Conservation (phyloP, 129 eudicot genomes). For the Sambucus nigra region DNA sequence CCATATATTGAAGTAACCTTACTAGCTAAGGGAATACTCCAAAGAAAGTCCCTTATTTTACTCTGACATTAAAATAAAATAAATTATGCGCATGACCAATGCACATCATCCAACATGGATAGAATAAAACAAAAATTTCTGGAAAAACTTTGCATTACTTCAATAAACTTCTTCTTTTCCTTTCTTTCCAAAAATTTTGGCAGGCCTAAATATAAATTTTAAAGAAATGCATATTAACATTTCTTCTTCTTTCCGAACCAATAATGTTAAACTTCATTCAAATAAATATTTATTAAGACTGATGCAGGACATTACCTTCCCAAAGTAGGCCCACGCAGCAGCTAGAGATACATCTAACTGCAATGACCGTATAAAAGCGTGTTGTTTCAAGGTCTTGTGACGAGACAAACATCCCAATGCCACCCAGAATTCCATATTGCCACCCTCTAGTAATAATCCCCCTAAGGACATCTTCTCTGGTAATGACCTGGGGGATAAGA, state of each 20-base stretch:
- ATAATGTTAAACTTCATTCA: not conserved
- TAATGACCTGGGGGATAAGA: conserved; percentile 40
- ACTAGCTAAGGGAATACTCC: too few species aligned
- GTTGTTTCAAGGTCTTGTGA: conserved; percentile 63
- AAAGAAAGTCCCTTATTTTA: too few species aligned
- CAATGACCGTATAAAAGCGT: conserved; percentile 77
- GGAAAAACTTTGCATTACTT: not conserved
- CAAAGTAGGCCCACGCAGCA: conserved; percentile 98
- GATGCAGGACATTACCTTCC: conserved; percentile 65
- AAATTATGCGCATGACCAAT: too few species aligned
- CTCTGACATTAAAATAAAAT: too few species aligned
- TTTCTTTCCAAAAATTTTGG: too few species aligned
- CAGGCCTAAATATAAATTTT: not conserved
- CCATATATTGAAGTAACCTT: too few species aligned
- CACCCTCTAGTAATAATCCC: conserved; percentile 75
- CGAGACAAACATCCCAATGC: conserved; percentile 73
- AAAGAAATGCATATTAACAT: conserved; percentile 2
- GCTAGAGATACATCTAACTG: conserved; percentile 93
- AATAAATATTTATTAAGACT: not conserved
- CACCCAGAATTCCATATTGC: conserved; percentile 84
- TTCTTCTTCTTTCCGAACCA: conserved; percentile 1
- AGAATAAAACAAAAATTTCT: not conserved
- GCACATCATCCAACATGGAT: too few species aligned
- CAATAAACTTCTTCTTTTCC: not conserved
- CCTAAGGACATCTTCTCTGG: conserved; percentile 94